A percentile compares a stretch with the other conserved stretches of the same genome.
phyloP scores from a whole-genome alignment of 331 rosid species.

The Saraca asoca region DNA sequence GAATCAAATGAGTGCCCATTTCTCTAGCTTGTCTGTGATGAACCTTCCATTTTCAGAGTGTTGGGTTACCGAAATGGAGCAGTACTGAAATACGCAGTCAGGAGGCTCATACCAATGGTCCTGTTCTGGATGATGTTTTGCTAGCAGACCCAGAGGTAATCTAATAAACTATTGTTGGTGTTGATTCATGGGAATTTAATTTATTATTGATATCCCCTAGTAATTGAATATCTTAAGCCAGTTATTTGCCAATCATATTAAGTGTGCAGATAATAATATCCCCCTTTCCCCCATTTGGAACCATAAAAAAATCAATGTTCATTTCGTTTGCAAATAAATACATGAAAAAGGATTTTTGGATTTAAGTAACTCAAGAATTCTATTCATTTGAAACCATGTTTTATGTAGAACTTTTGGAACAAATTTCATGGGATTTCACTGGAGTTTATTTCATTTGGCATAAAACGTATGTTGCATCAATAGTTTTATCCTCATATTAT shows the following conservation, averaged over 20 bases:
- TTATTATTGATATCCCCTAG: conserved; percentile 11
- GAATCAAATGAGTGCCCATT: conserved; percentile 7
- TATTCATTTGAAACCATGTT: too few species aligned
- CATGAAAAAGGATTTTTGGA: too few species aligned
- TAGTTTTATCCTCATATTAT: too few species aligned
- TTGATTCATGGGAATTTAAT: conserved; percentile 12
- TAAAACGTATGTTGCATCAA: too few species aligned
- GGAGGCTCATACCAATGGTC: conserved; percentile 89
- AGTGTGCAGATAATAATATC: conserved; percentile 16
- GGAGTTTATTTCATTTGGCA: too few species aligned
- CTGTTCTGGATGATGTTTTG: conserved; percentile 83
- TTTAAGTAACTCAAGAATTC: too few species aligned
- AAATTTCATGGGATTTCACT: too few species aligned
- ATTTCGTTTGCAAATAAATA: too few species aligned
- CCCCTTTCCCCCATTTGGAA: too few species aligned
- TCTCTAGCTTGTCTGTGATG: conserved; percentile 27
- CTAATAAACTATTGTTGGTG: conserved; percentile 21
- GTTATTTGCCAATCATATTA: conserved; percentile 26
- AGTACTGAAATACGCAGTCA: conserved; percentile 86
- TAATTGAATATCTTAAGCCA: conserved; percentile 17
- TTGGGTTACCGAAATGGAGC: conserved; percentile 84
- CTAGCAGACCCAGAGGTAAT: conserved; percentile 88
- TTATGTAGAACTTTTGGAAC: too few species aligned
- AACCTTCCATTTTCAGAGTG: conserved; percentile 57
- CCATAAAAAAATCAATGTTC: too few species aligned